Conservation (phyloP, 1,139 yeast genomes). For the Suhomyces bolitotheri region DNA sequence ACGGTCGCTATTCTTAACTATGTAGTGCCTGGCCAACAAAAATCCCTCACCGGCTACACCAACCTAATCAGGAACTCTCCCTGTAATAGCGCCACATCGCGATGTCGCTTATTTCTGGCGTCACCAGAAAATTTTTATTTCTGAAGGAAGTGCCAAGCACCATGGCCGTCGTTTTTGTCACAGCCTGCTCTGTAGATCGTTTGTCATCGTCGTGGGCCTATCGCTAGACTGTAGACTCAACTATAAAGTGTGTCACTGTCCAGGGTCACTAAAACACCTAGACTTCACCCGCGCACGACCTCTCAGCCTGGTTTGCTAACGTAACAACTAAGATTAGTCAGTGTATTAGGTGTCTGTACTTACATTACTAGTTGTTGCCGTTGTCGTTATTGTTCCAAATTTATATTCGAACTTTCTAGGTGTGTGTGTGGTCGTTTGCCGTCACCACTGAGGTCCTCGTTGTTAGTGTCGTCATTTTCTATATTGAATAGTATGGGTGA, state of each 20-base stretch:
- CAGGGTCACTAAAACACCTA: too few relatives aligned
- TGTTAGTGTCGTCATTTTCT: constrained; percentile 4
- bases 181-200: too few relatives aligned
- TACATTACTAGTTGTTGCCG: too few relatives aligned
- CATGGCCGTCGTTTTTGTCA: too few relatives aligned
- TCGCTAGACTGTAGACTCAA: too few relatives aligned
- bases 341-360: too few relatives aligned
- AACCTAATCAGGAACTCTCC: constrained; percentile 1
- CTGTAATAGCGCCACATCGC: constrained; percentile 3
- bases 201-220: too few relatives aligned
- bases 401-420: constrained; percentile 2
- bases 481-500: constrained; percentile 26
- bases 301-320: not conserved
- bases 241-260: too few relatives aligned
- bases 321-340: not conserved
- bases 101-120: not conserved
- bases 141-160: too few relatives aligned
- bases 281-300: constrained; percentile 5
- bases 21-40: too few relatives aligned
- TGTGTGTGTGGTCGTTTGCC: constrained; percentile 4
- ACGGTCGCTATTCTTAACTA: too few relatives aligned
- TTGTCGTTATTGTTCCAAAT: not conserved
- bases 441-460: constrained; percentile 8
- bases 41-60: constrained; percentile 4
- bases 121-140: constrained; percentile 1